These are phyloP conservation scores for Trichoderma lentiforme DNA, from an alignment of 2,329 filamentous ascomycete genomes.

Conservation along the genomic window DNA sequence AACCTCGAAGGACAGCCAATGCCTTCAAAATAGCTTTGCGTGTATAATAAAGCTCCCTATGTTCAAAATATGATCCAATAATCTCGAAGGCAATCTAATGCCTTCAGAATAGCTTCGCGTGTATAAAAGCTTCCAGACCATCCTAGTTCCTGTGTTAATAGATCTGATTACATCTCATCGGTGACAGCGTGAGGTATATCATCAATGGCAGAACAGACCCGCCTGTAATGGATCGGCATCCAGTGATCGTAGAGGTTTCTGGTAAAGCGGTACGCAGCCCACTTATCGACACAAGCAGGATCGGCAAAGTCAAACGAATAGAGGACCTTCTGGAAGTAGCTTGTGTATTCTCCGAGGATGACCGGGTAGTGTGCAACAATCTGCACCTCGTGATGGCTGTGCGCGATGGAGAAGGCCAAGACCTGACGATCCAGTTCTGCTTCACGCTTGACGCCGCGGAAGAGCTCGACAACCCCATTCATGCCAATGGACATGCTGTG, in stretches of 20 bases:
- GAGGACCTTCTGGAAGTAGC: conserved; percentile 40
- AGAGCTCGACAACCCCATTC: conserved; percentile 39
- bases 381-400: conserved; percentile 27
- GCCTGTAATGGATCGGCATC: conserved; percentile 15
- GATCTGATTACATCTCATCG: not conserved
- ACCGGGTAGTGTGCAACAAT: conserved; percentile 43
- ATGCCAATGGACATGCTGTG: conserved; percentile 41
- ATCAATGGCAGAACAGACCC: conserved; percentile 18
- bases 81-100: not conserved
- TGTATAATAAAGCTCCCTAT: not conserved
- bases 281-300: not conserved
- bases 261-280: conserved; percentile 12
- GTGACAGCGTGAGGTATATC: not conserved
- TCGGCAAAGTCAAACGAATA: conserved; percentile 32
- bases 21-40: not conserved
- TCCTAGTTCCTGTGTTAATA: not conserved
- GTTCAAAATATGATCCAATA: not conserved
- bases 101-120: not conserved
- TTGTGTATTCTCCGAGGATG: conserved; percentile 32
- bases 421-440: conserved; percentile 40
- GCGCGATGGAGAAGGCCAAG: conserved; percentile 42
- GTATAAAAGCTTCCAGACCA: not conserved
- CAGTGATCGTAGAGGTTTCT: conserved; percentile 15
- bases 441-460: conserved; percentile 34
- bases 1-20: not conserved